Conservation (phyloP, 2,329 filamentous ascomycete genomes). For the Diatrype stigma region DNA sequence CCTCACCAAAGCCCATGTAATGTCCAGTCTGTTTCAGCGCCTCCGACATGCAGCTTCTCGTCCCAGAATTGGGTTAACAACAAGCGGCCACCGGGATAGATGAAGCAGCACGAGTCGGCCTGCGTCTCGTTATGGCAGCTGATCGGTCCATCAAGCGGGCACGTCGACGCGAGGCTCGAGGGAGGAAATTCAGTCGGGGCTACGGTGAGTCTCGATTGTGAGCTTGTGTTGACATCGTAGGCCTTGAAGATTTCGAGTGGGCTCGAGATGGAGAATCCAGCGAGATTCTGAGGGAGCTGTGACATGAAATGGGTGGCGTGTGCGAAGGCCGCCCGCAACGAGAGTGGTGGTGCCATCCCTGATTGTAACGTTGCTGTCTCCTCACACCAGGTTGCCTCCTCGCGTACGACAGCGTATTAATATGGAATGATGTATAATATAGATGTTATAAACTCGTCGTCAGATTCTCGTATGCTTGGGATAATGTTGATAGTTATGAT, state of each 20-base stretch:
- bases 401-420: too few species aligned
- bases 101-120: slow-evolving; percentile 37
- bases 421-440: too few species aligned
- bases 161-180: slow-evolving; percentile 32
- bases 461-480: too few species aligned
- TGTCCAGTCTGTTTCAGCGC: slow-evolving; percentile 41
- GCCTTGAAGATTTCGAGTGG: slow-evolving; percentile 10
- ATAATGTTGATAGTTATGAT: too few species aligned
- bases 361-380: not conserved
- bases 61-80: slow-evolving; percentile 44
- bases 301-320: slow-evolving; percentile 31
- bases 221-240: not conserved
- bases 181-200: slow-evolving; percentile 32
- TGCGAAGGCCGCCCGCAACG: slow-evolving; percentile 28
- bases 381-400: not conserved
- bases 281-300: slow-evolving; percentile 22
- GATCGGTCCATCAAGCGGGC: slow-evolving; percentile 36
- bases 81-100: slow-evolving; percentile 37
- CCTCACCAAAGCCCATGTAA: slow-evolving; percentile 40
- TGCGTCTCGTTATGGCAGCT: slow-evolving; percentile 37
- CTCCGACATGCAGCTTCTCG: slow-evolving; percentile 33
- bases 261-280: slow-evolving; percentile 18
- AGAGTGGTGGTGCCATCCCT: slow-evolving; percentile 23
- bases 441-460: too few species aligned
- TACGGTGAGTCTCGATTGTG: slow-evolving; percentile 2